Percentiles rank a stretch among this genome's conserved stretches.
phyloP scores from a whole-genome alignment of 257 asterid genomes.

The Fraxinus pennsylvanica region DNA sequence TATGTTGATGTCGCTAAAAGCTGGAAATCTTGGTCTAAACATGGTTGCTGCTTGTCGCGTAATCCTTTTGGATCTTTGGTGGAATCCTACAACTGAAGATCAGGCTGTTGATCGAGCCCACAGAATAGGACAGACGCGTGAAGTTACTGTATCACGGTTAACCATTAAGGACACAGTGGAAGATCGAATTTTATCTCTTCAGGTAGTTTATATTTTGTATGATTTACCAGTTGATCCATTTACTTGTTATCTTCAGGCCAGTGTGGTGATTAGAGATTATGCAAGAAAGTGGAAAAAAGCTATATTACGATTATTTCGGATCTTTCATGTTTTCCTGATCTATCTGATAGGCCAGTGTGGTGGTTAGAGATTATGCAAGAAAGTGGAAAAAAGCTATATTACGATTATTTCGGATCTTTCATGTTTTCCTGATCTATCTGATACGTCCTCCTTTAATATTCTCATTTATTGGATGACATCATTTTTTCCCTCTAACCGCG shows the following conservation, averaged over 20 bases:
- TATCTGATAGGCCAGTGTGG: not conserved
- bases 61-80: slow-evolving; percentile 98
- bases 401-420: not conserved
- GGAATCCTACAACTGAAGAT: slow-evolving; percentile 99
- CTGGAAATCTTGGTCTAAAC: slow-evolving; percentile 96
- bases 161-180: slow-evolving; percentile 89
- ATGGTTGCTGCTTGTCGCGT: slow-evolving; percentile 99
- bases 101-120: slow-evolving; percentile 99
- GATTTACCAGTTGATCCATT: not conserved
- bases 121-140: slow-evolving; percentile 95
- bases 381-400: not conserved
- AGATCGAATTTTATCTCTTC: slow-evolving; percentile 93
- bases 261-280: not conserved
- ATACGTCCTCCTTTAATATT: not conserved
- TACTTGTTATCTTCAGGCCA: not conserved
- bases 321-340: not conserved
- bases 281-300: not conserved
- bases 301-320: not conserved
- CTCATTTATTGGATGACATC: not conserved
- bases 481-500: not conserved
- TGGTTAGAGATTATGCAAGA: not conserved
- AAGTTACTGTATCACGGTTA: slow-evolving; percentile 85
- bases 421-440: not conserved
- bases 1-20: slow-evolving; percentile 96
- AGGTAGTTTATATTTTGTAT: slow-evolving; percentile 46